Base-by-base conservation (phyloP, 306 rosid species). In the Purshia tridentata region DNA sequence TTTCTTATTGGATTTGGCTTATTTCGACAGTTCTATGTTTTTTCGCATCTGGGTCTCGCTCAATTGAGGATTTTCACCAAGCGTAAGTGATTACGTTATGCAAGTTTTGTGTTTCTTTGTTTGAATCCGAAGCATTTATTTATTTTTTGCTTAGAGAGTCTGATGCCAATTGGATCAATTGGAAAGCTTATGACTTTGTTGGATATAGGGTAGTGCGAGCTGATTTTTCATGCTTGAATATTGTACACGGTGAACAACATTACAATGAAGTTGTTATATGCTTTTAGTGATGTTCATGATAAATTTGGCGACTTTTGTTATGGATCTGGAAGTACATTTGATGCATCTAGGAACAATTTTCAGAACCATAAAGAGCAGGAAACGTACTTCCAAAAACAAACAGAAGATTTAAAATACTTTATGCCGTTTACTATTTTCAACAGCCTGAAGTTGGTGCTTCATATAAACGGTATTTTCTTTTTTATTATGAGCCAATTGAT, bases 51-150 rank as follows among this genome's bases (percentile, higher is more conserved):
- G 75, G 86, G 72, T 79, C 88, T 16, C 68, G 75, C 65, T 77
- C 87, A 59, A 79, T 88, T 60, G 86, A 83, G 53, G 73, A 84
- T 76, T 86, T 83, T 55, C 90, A 76, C 77, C 96, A 86, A 75
- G 84, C 97, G 98, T 93, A 63, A 89, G 94, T 89, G n/a, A 51
- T 68, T 61, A 7, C 45, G n/a, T 7, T 63, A 8, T 19, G 65
- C 23, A 39, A 48, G 23, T 29, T 54, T 2, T 39, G 41, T 42
- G 18, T 58, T 76, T 61, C 10, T 73, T 39, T 23, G 18, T 76
- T 63, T 65, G 45, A 73, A 66, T 73, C 49, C 65, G n/a, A 67
- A 18, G 72, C 14, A 3, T 55, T 14, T 52, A 64, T 20, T 39
- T 78, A 20, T 70, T 70, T 66, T 41, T 29, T 29, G 50, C 20